Base-by-base conservation (phyloP, 2,329 filamentous ascomycete genomes). In the Bipolaris zeicola region DNA sequence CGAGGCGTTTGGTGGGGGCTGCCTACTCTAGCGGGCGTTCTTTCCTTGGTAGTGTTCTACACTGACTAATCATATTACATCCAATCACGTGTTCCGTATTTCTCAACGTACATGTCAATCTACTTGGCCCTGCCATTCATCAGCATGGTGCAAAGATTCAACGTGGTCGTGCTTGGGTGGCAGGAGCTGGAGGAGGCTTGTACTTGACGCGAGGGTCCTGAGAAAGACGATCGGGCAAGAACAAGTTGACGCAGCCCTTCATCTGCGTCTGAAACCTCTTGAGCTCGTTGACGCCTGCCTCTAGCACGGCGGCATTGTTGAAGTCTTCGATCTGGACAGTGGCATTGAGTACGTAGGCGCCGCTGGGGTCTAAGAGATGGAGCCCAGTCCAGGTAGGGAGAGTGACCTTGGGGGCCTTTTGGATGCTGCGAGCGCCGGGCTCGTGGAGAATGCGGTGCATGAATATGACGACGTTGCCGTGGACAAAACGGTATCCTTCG, bases 131-230 rank as follows among this genome's bases (percentile, higher is more conserved):
- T 39, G 8, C 16, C 28, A 8, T 24, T 31, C 6, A 37, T 24
- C 34, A 46, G 10, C 3, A 36, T 4, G 18, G 46, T 13, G 36
- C 14, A 14, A 18, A 16, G 6, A n/a, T 24, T 70, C 65, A 72
- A 14, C 65, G 66, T 50, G 53, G 55, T 31, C 64, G 64, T 16
- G 39, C 44, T 48, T 55, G 65, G 6, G 50, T 52, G 28, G 57
- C 60, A 26, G 57, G 46, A 14, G 61, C 51, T 37, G 60, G 58
- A 37, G 65, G 64, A 13, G 70, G 59, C 33, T 66, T 70, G 60
- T 79, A 84, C 70, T 82, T 86, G 37, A 86, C 82, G 53, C 85
- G 79, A 3, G 85, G 85, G 68, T 88, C 85, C 60, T 88, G 73
- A 24, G 82, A 77, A 47, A 88, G 72, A 47, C 86, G 78, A 71